Conservation (phyloP, 2,329 filamentous ascomycete genomes). For the Onygena corvina region DNA sequence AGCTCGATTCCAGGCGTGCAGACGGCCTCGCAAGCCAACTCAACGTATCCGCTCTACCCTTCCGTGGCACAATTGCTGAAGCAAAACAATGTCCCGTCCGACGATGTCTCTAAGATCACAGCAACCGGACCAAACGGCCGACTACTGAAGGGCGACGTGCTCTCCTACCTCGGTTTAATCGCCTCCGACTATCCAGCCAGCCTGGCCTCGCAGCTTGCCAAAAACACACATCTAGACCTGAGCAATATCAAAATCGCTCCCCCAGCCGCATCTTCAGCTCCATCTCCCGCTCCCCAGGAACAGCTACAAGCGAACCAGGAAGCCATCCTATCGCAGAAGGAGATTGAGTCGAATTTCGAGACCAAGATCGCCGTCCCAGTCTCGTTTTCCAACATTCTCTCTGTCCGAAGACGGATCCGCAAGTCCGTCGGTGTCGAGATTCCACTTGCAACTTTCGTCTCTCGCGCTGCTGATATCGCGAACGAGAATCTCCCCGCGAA, state of each 20-base stretch:
- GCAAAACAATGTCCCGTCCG: conserved; percentile 61
- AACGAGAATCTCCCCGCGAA: conserved; percentile 61
- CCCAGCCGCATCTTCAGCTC: conserved; percentile 23
- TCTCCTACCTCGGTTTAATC: conserved; percentile 76
- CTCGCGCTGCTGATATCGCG: conserved; percentile 70
- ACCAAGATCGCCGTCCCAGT: conserved; percentile 57
- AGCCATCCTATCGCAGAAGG: conserved; percentile 24
- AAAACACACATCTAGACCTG: conserved; percentile 75
- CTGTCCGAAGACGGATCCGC: conserved; percentile 69
- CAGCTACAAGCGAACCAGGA: conserved; percentile 15
- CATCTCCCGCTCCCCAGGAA: conserved; percentile 20
- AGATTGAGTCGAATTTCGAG: conserved; percentile 18
- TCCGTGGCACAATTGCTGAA: conserved; percentile 75
- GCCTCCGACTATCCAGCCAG: conserved; percentile 57
- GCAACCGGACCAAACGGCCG: conserved; percentile 79
- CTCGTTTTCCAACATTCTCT: conserved; percentile 64
- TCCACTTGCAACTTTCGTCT: conserved; percentile 75
- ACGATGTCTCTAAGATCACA: conserved; percentile 67
- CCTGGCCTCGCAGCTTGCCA: conserved; percentile 58
- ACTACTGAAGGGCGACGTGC: conserved; percentile 86
- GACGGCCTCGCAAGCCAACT: conserved; percentile 23
- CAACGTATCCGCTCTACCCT: conserved; percentile 46
- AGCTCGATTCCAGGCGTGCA: not conserved
- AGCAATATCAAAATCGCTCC: conserved; percentile 81
- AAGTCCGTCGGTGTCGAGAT: conserved; percentile 65